Base-by-base conservation (phyloP, 805 yeast genomes). In the Lipomyces kockii region DNA sequence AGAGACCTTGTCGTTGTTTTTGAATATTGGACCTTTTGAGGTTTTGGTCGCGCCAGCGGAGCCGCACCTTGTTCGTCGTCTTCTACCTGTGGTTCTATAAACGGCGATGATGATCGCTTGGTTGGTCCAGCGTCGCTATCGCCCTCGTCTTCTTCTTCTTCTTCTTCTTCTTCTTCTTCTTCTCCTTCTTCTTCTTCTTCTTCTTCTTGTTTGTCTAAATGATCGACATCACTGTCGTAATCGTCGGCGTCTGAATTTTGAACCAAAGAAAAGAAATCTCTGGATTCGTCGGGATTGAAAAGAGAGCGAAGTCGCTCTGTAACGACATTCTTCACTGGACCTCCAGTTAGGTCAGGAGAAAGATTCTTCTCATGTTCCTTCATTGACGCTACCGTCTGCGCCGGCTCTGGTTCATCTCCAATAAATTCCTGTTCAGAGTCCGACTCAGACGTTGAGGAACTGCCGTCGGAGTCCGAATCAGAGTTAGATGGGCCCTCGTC, bases 211-310 rank as follows among this genome's bases (percentile, higher is more conserved):
- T 2, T 29, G 32, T 29, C 32, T 29, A 29, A 29, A 29, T 29
- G 32, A 29, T 29, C 27, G 35, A 11, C 43, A 6, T 37, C 62
- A n/a, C 27, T 17, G 49, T 43, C 49, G 20, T 17, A 43, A n/a
- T 43, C 49, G 22, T 22, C n/a, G 3, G 6, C 22, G 8, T 43
- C 49, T 43, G 49, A 43, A n/a, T n/a, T 43, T 43, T 43, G 49
- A 17, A 43, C 9, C 34, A 80, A 78, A 5, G 78, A 79, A 76
- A 79, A 86, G 78, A 82, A 84, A 58, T 78, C 39, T 17, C 51
- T 20, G 8, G 32, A 60, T 1, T 52, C 54, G n/a, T 65, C 52
- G 11, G 62, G n/a, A 43, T 57, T 54, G 35, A 66, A 66, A 5
- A 66, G 32, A 6, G 69, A 62, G 7, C 66, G 60, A 20, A 66